A percentile compares a stretch with the other conserved stretches of the same genome.
These are phyloP conservation scores for Tylopilus subfusipes DNA, from an alignment of 768 basidiomycete species.

Conservation along the genomic window DNA sequence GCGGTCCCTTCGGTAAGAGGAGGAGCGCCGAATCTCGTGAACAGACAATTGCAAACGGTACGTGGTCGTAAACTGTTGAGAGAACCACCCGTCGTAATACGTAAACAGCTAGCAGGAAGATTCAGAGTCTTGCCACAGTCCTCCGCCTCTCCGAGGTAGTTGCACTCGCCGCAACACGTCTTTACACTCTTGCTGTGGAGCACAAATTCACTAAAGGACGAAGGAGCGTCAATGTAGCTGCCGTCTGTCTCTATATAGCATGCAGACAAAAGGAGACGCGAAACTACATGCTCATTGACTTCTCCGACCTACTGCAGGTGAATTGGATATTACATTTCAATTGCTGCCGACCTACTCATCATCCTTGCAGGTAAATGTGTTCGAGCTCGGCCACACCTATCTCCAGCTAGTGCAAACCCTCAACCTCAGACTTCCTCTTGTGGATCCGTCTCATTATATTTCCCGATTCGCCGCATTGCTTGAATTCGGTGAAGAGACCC, in stretches of 20 bases:
- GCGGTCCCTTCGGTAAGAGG: conserved; percentile 76
- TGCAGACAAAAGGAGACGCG: conserved; percentile 88
- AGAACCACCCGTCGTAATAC: not conserved
- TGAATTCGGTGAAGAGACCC: conserved; percentile 94
- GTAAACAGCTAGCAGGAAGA: conserved; percentile 69
- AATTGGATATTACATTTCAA: conserved; percentile 3
- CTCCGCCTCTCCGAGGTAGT: conserved; percentile 79
- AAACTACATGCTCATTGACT: conserved; percentile 98
- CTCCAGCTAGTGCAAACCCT: conserved; percentile 89
- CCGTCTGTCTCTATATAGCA: conserved; percentile 92
- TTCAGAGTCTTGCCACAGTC: conserved; percentile 76
- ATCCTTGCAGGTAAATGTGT: conserved; percentile 81
- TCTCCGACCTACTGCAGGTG: conserved; percentile 92
- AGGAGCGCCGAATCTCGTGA: conserved; percentile 81
- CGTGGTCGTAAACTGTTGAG: conserved; percentile 13
- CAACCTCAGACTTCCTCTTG: conserved; percentile 78
- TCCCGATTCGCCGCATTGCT: conserved; percentile 91
- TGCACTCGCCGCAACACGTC: conserved; percentile 73
- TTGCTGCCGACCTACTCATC: not conserved
- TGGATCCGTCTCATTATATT: conserved; percentile 97
- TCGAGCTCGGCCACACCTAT: conserved; percentile 94
- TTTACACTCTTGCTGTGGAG: conserved; percentile 92
- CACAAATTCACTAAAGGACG: conserved; percentile 94
- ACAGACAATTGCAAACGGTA: conserved; percentile 88
- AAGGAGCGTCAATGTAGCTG: conserved; percentile 88